Conservation (phyloP, 2,329 filamentous ascomycete genomes). For the Echinosphaeria canescens region DNA sequence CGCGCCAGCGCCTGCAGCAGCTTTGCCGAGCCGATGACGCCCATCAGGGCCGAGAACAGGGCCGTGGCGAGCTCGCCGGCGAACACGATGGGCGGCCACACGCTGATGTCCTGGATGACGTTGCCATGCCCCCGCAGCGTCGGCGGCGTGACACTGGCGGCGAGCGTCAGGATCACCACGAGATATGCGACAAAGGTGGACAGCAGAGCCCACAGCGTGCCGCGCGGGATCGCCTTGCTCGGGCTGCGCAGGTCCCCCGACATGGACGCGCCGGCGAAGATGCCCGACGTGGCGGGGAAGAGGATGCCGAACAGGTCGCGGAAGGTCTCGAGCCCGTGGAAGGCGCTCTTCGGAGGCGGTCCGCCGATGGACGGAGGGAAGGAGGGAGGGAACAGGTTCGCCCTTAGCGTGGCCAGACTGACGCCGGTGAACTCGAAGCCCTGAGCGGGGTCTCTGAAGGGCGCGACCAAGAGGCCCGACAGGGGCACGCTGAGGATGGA, state of each 20-base stretch:
- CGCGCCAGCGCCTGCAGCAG: constrained; percentile 64
- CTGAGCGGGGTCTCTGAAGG: constrained; percentile 39
- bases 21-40: constrained; percentile 67
- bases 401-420: constrained; percentile 44
- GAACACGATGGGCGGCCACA: constrained; percentile 53
- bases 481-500: constrained; percentile 66
- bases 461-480: constrained; percentile 45
- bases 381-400: constrained; percentile 55
- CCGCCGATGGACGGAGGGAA: constrained; percentile 21
- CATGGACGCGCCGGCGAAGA: constrained; percentile 65
- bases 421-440: constrained; percentile 61
- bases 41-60: constrained; percentile 75
- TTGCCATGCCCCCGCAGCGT: constrained; percentile 60
- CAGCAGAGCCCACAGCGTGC: constrained; percentile 58
- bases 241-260: constrained; percentile 69
- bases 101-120: constrained; percentile 59
- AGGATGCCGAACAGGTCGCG: constrained; percentile 72
- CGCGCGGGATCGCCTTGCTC: constrained; percentile 64
- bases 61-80: constrained; percentile 67
- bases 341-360: no score
- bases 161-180: constrained; percentile 58
- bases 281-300: constrained; percentile 49
- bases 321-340: constrained; percentile 45
- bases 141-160: constrained; percentile 48
- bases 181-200: constrained; percentile 61